Conservation (phyloP, 2,329 filamentous ascomycete genomes). For the Dactylellina parvicollis region DNA sequence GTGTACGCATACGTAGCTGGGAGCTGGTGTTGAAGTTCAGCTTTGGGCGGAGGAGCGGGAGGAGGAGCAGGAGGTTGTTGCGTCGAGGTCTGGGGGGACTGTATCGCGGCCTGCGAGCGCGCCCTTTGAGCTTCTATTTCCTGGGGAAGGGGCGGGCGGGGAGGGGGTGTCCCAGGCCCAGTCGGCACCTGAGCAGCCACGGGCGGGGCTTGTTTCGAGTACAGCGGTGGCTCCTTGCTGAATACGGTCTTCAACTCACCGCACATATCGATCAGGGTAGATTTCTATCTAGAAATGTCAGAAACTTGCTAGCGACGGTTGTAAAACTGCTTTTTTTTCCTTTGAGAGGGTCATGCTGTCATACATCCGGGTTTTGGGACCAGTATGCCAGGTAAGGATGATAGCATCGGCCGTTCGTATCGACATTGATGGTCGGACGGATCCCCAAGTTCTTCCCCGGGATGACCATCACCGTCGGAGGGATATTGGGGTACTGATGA, state of each 20-base stretch:
- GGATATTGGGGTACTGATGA: conserved; percentile 84
- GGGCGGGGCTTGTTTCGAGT: conserved; percentile 71
- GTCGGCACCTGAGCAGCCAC: conserved; percentile 59
- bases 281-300: conserved; percentile 69
- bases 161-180: conserved; percentile 66
- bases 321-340: too few species aligned
- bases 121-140: conserved; percentile 65
- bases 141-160: conserved; percentile 76
- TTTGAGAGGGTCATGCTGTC: conserved; percentile 61
- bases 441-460: conserved; percentile 89
- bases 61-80: conserved; percentile 56
- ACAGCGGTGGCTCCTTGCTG: conserved; percentile 90
- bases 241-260: conserved; percentile 86
- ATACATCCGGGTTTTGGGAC: conserved; percentile 87
- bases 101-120: conserved; percentile 58
- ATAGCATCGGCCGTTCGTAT: conserved; percentile 90
- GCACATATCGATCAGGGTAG: conserved; percentile 82
- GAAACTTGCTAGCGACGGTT: conserved; percentile 39
- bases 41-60: conserved; percentile 47
- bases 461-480: conserved; percentile 87
- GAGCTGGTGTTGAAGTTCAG: conserved; percentile 18
- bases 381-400: conserved; percentile 94
- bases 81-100: conserved; percentile 58
- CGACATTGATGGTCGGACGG: conserved; percentile 91
- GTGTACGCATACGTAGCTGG: conserved; percentile 40